phyloP scores from a whole-genome alignment of 148 eudicot genomes.

The Vaccinium vitisidaea region DNA sequence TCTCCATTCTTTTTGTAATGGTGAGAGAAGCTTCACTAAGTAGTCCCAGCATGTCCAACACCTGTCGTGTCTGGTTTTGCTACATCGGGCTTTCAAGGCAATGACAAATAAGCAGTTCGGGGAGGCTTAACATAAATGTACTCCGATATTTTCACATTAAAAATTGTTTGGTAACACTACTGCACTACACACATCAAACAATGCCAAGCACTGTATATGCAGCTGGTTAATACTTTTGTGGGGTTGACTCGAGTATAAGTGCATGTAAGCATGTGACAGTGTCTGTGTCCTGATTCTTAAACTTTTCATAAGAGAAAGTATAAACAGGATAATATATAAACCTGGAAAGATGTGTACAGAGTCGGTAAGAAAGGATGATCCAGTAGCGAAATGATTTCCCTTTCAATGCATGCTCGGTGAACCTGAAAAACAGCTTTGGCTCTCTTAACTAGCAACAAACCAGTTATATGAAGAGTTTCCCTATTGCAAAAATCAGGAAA shows the following conservation, averaged over 20 bases:
- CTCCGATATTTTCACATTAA: not conserved
- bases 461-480: not conserved
- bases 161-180: not conserved
- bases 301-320: not conserved
- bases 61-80: not conserved
- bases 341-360: slow-evolving; percentile 93
- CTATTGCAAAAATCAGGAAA: slow-evolving; percentile 6
- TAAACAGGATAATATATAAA: slow-evolving; percentile 20
- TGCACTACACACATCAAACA: not conserved
- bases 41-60: not conserved
- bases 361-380: slow-evolving; percentile 98
- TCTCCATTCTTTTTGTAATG: not conserved
- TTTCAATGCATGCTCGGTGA: slow-evolving; percentile 94
- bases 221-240: not conserved
- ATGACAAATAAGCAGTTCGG: not conserved
- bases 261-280: not conserved
- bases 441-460: not conserved
- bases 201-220: not conserved
- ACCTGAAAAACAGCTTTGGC: slow-evolving; percentile 58
- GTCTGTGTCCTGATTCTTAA: not conserved
- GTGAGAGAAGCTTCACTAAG: not conserved
- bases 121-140: not conserved
- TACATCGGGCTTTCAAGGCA: not conserved
- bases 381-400: slow-evolving; percentile 79
- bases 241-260: not conserved